A percentile compares a stretch with the other conserved stretches of the same genome.
phyloP scores from a whole-genome alignment of 768 basidiomycete genomes.

The Amanita pseudoporphyria region DNA sequence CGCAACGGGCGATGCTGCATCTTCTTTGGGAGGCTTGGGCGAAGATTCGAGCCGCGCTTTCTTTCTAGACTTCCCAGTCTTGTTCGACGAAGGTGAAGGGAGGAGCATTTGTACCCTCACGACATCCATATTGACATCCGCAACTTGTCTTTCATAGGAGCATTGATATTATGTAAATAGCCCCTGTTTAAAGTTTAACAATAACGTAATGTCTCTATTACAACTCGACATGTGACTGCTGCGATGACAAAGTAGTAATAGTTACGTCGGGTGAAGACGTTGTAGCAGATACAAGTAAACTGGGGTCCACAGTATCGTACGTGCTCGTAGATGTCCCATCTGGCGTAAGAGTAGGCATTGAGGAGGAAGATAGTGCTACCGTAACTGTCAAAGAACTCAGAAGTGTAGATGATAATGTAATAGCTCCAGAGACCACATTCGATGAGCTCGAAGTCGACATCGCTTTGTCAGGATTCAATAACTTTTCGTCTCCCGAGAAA shows the following conservation, averaged over 20 bases:
- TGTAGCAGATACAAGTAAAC: background rate
- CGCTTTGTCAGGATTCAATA: background rate
- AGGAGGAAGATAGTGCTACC: background rate
- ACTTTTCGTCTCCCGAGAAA: conserved; percentile 14
- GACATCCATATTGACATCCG: too few species aligned
- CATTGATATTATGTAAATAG: too few species aligned
- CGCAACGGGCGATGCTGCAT: too few species aligned
- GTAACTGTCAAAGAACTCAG: background rate
- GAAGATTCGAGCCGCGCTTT: too few species aligned
- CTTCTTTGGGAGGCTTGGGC: too few species aligned
- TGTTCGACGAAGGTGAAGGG: background rate
- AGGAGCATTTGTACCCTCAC: too few species aligned
- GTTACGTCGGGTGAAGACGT: background rate
- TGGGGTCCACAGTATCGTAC: background rate
- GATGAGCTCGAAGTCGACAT: background rate
- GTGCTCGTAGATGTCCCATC: background rate
- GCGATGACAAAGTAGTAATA: background rate
- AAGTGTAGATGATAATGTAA: background rate
- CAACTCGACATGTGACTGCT: background rate
- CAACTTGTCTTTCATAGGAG: too few species aligned
- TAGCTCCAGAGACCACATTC: background rate
- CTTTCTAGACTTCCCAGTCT: too few species aligned
- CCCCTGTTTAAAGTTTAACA: too few species aligned
- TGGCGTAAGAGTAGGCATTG: background rate
- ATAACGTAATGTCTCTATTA: background rate